Evolutionary conservation across 176 grass and related monocot genomes (phyloP).

Genomic region (Musa troglodytarum): DNA sequence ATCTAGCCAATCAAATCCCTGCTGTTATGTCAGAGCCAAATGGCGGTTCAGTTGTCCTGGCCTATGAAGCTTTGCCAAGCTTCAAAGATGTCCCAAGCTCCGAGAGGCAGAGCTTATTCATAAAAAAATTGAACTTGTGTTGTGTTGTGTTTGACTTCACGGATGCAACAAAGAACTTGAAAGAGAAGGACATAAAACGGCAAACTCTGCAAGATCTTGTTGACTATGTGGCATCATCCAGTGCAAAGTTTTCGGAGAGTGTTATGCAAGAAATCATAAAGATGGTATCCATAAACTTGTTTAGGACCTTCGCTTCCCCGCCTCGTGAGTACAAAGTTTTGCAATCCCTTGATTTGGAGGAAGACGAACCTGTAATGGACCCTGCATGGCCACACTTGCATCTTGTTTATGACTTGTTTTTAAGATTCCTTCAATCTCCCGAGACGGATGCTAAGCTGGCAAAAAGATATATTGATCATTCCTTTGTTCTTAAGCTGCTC

Average conservation of each 20-base stretch:
- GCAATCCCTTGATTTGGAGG: conserved; percentile 81
- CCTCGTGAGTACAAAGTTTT: conserved; percentile 69
- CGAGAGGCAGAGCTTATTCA: conserved; percentile 72
- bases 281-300: conserved; percentile 74
- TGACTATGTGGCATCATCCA: conserved; percentile 68
- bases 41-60: conserved; percentile 30
- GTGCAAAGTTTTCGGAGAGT: conserved; percentile 58
- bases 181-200: conserved; percentile 84
- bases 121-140: conserved; percentile 74
- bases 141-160: conserved; percentile 60
- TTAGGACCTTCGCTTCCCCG: conserved; percentile 53
- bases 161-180: conserved; percentile 64
- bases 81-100: conserved; percentile 77
- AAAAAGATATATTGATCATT: conserved; percentile 96
- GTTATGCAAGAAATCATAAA: conserved; percentile 74
- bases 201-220: conserved; percentile 78
- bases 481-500: conserved; percentile 81
- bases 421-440: conserved; percentile 76
- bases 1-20: conserved; percentile 15
- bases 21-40: conserved; percentile 27
- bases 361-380: conserved; percentile 94
- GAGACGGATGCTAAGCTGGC: conserved; percentile 90
- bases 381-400: conserved; percentile 88
- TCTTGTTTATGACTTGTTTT: conserved; percentile 78
- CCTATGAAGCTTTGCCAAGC: conserved; percentile 57